These are phyloP conservation scores for Penstemon barbatus DNA, from an alignment of 257 asterid genomes.

Conservation along the genomic window DNA sequence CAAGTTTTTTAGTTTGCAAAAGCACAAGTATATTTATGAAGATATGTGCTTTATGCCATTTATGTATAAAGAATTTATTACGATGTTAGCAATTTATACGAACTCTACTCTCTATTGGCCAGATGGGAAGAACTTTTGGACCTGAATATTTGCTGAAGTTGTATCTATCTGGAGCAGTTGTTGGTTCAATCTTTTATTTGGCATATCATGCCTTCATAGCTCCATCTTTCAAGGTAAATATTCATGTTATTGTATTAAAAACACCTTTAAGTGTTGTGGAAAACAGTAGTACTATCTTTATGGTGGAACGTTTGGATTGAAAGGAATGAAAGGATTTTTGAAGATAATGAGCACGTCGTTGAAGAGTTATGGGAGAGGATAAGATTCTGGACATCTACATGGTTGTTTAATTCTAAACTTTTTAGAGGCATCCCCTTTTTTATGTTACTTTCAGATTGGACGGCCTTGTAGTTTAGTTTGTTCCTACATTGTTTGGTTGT, in stretches of 20 bases:
- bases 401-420: too few species aligned
- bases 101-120: constrained; percentile 30
- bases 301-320: too few species aligned
- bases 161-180: constrained; percentile 82
- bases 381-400: too few species aligned
- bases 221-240: constrained; percentile 56
- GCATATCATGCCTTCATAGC: constrained; percentile 67
- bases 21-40: background rate
- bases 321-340: too few species aligned
- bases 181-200: constrained; percentile 80
- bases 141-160: constrained; percentile 72
- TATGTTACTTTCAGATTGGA: too few species aligned
- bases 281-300: too few species aligned
- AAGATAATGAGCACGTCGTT: too few species aligned
- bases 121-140: constrained; percentile 79
- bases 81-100: background rate
- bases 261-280: background rate
- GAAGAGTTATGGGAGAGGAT: too few species aligned
- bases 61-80: background rate
- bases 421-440: too few species aligned
- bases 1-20: background rate
- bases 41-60: constrained; percentile 9
- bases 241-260: background rate
- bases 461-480: too few species aligned
- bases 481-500: too few species aligned